Evolutionary conservation across 1,284 basidiomycete species (phyloP).

Genomic region (Ganoderma boninense): DNA sequence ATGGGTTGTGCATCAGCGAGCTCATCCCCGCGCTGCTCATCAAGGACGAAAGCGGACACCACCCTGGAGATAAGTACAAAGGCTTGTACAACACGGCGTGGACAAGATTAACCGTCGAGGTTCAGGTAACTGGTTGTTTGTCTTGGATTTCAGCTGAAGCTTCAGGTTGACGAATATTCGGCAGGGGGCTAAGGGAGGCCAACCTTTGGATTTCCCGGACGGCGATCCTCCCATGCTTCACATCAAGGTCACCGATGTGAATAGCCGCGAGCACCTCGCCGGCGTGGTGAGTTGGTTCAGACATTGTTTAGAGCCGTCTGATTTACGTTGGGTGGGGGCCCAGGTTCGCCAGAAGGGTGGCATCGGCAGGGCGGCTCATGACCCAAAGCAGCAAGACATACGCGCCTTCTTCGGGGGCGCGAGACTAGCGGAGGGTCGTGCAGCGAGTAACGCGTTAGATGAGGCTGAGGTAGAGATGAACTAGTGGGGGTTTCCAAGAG

Average conservation of each 20-base stretch:
- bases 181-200: constrained; percentile 42
- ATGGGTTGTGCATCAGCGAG: constrained; percentile 82
- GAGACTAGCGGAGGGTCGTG: constrained; percentile 39
- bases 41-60: constrained; percentile 46
- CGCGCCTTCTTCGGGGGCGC: constrained; percentile 79
- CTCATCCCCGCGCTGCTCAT: constrained; percentile 60
- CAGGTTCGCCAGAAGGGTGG: constrained; percentile 83
- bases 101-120: constrained; percentile 62
- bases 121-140: constrained; percentile 48
- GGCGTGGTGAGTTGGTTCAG: constrained; percentile 56
- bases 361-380: constrained; percentile 75
- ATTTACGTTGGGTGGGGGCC: neutral
- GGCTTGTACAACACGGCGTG: constrained; percentile 78
- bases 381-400: constrained; percentile 80
- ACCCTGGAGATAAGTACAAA: constrained; percentile 48
- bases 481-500: constrained; percentile 7
- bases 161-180: constrained; percentile 3
- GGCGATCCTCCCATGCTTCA: constrained; percentile 45
- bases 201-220: constrained; percentile 39
- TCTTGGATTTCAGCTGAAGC: neutral
- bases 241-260: constrained; percentile 59
- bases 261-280: constrained; percentile 63
- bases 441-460: constrained; percentile 45
- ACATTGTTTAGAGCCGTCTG: neutral
- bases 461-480: constrained; percentile 39